Evolutionary conservation across 164 flowering plant genomes (phyloP).

Genomic region (Vitis riparia): DNA sequence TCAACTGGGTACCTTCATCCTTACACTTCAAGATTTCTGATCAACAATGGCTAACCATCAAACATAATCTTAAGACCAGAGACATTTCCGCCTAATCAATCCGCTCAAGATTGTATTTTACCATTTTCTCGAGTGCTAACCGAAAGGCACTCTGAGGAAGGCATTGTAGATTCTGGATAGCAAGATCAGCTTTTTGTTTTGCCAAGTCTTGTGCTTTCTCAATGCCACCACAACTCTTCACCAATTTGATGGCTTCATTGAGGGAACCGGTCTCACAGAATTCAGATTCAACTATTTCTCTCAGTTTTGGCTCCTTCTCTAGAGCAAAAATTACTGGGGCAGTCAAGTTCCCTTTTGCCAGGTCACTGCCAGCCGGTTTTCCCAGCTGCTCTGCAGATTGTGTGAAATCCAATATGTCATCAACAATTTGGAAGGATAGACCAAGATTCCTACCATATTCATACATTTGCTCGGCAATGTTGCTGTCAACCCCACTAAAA

Average conservation of each 20-base stretch:
- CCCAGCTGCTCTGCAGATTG: slow-evolving; percentile 94
- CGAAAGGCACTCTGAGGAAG: slow-evolving; percentile 67
- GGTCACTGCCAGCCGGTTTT: slow-evolving; percentile 87
- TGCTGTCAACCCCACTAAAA: slow-evolving; percentile 65
- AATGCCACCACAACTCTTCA: slow-evolving; percentile 71
- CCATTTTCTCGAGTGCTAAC: slow-evolving; percentile 80
- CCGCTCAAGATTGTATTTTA: slow-evolving; percentile 67
- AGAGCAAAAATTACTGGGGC: slow-evolving; percentile 94
- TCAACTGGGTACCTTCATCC: neutral
- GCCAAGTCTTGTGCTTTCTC: slow-evolving; percentile 73
- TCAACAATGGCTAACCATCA: neutral
- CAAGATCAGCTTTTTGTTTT: slow-evolving; percentile 71
- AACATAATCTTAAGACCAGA: neutral
- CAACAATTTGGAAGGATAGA: slow-evolving; percentile 90
- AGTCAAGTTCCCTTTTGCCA: slow-evolving; percentile 87
- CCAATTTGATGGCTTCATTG: slow-evolving; percentile 62
- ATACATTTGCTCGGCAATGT: slow-evolving; percentile 59
- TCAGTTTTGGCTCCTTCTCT: slow-evolving; percentile 67
- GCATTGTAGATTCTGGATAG: slow-evolving; percentile 64
- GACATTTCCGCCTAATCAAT: slow-evolving; percentile 45
- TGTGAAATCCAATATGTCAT: slow-evolving; percentile 92
- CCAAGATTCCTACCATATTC: slow-evolving; percentile 92
- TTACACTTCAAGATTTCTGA: neutral
- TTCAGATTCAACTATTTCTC: slow-evolving; percentile 85
- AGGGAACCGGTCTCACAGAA: slow-evolving; percentile 81